phyloP scores from a whole-genome alignment of 805 yeast species.

The Ogataea sp. region DNA sequence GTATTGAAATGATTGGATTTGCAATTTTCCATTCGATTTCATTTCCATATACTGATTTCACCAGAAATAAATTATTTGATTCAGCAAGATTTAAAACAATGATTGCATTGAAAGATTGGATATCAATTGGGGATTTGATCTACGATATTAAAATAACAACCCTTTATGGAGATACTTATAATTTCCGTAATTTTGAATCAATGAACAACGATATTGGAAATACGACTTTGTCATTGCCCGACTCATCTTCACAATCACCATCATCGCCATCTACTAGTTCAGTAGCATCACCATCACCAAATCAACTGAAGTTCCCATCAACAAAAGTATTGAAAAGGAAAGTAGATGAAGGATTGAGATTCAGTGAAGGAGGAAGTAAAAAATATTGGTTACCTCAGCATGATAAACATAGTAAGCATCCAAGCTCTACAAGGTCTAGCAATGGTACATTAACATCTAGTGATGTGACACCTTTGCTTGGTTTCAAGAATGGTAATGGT shows the following conservation, averaged over 20 bases:
- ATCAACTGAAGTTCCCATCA: too few relatives aligned
- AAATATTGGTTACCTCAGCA: conserved; percentile 65
- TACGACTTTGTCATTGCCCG: too few relatives aligned
- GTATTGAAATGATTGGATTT: conserved; percentile 79
- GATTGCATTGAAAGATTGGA: conserved; percentile 68
- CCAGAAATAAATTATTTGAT: conserved; percentile 51
- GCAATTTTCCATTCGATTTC: conserved; percentile 86
- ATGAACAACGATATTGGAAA: conserved; percentile 35
- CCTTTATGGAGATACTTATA: conserved; percentile 63
- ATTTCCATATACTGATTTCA: conserved; percentile 70
- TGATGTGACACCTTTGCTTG: conserved; percentile 1
- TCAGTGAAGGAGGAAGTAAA: conserved; percentile 66
- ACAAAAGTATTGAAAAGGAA: conserved; percentile 55
- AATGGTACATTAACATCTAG: background rate
- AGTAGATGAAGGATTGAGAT: conserved; percentile 76
- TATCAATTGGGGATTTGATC: conserved; percentile 68
- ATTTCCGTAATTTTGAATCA: conserved; percentile 77
- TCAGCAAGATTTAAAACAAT: conserved; percentile 54
- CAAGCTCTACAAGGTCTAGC: too few relatives aligned
- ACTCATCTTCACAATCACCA: too few relatives aligned
- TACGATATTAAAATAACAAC: conserved; percentile 70
- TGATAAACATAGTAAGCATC: background rate
- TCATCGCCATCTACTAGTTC: conserved; percentile 25
- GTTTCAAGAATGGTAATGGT: background rate
- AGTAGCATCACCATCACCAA: too few relatives aligned